phyloP scores from a whole-genome alignment of 1,139 yeast species.

The Spencermartinsiella ligniputridi region DNA sequence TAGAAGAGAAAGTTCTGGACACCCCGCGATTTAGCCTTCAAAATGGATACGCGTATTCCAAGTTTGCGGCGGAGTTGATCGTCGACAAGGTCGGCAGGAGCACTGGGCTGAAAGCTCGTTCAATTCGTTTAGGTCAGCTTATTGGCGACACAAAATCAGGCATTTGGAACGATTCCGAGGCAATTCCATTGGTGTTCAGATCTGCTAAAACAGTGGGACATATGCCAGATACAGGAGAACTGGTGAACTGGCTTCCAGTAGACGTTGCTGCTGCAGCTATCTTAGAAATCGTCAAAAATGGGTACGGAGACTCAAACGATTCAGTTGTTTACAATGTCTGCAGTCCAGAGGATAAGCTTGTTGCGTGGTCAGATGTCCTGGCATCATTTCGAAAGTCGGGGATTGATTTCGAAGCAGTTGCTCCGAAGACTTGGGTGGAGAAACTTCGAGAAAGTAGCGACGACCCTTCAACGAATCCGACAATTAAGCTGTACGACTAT shows the following conservation, averaged over 20 bases:
- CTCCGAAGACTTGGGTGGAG: not conserved
- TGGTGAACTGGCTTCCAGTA: not conserved
- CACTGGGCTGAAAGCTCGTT: not conserved
- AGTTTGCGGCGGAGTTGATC: not conserved
- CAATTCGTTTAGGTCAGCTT: not conserved
- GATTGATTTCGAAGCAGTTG: not conserved
- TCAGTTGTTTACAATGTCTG: not conserved
- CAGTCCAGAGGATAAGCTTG: not conserved
- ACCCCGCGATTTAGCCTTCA: not conserved
- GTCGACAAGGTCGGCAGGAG: not conserved
- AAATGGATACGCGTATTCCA: not conserved
- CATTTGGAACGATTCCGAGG: not conserved
- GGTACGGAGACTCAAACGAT: not conserved
- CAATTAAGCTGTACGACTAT: not conserved
- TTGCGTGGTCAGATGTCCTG: not conserved
- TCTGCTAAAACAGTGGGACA: not conserved
- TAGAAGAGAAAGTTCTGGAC: not conserved
- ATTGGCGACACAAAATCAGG: not conserved
- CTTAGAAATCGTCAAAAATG: not conserved
- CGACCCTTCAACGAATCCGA: not conserved
- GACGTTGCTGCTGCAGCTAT: not conserved
- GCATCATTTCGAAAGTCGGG: not conserved
- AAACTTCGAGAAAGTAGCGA: not conserved
- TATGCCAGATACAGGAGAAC: not conserved
- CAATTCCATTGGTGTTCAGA: not conserved